These are phyloP conservation scores for Penicillium antarcticum DNA, from an alignment of 495 filamentous ascomycete species.

Conservation along the genomic window DNA sequence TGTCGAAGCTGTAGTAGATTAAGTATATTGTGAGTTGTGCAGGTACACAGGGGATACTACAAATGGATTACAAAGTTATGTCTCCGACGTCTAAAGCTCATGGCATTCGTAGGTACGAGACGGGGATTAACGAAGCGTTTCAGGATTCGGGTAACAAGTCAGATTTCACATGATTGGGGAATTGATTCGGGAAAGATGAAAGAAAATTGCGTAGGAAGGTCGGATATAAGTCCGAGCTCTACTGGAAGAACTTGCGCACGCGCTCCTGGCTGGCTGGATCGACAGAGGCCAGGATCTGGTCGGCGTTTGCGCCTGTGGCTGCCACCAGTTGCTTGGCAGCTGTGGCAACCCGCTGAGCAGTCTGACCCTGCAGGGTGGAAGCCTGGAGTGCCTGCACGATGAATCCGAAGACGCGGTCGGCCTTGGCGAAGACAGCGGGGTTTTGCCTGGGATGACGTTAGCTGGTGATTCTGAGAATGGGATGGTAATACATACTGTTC, in stretches of 20 bases:
- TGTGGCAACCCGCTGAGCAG: conserved; percentile 65
- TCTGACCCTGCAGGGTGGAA: conserved; percentile 83
- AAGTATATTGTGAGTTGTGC: background rate
- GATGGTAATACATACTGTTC: conserved; percentile 72
- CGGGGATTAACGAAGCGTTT: conserved; percentile 21
- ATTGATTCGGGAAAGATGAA: conserved; percentile 17
- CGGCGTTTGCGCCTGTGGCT: conserved; percentile 65
- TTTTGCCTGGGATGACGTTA: conserved; percentile 65
- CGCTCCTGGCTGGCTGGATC: conserved; percentile 72
- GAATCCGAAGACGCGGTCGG: conserved; percentile 73
- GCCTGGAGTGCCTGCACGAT: conserved; percentile 86
- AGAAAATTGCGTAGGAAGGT: conserved; percentile 4
- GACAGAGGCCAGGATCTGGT: conserved; percentile 65
- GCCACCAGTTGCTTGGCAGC: conserved; percentile 71
- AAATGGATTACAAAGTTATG: background rate
- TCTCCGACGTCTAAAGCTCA: conserved; percentile 4
- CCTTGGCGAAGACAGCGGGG: conserved; percentile 70
- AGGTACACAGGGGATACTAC: background rate
- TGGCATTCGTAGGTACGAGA: conserved; percentile 14
- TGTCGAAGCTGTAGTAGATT: conserved; percentile 7
- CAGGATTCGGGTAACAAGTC: conserved; percentile 22
- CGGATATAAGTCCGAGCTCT: conserved; percentile 22
- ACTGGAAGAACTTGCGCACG: conserved; percentile 69
- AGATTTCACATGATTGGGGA: conserved; percentile 25
- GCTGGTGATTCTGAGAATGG: background rate